A percentile compares a stretch with the other conserved stretches of the same genome.
Evolutionary conservation across 2,329 filamentous ascomycete genomes (phyloP).

Genomic region (Decorospora gaudefroyi): DNA sequence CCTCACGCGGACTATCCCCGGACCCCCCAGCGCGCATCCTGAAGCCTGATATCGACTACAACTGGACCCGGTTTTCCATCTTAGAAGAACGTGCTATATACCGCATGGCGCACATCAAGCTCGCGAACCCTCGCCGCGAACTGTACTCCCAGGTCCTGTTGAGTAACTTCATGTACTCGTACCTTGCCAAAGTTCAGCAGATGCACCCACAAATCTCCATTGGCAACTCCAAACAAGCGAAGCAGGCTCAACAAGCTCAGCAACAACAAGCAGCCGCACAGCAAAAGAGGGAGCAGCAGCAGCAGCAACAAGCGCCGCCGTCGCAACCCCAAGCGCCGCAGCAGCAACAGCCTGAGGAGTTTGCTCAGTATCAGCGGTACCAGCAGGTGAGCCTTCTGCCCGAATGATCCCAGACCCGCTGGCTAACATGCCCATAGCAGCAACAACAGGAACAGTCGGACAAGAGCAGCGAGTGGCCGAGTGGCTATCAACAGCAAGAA

Average conservation of each 20-base stretch:
- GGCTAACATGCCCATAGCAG: slow-evolving; percentile 19
- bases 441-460: slow-evolving; percentile 27
- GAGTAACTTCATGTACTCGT: slow-evolving; percentile 99
- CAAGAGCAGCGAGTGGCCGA: slow-evolving; percentile 31
- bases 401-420: background rate
- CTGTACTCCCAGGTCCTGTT: slow-evolving; percentile 93
- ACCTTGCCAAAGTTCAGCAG: slow-evolving; percentile 96
- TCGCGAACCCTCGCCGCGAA: slow-evolving; percentile 92
- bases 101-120: slow-evolving; percentile 97
- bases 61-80: slow-evolving; percentile 94
- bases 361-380: slow-evolving; percentile 48
- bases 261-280: slow-evolving; percentile 53
- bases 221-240: slow-evolving; percentile 76
- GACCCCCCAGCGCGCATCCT: slow-evolving; percentile 72
- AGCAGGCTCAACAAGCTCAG: slow-evolving; percentile 62
- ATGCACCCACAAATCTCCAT: slow-evolving; percentile 97
- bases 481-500: slow-evolving; percentile 22
- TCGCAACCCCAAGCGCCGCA: slow-evolving; percentile 36
- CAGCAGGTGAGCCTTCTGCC: slow-evolving; percentile 36
- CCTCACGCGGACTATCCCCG: slow-evolving; percentile 74
- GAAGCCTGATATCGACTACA: slow-evolving; percentile 88
- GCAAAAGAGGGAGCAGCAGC: slow-evolving; percentile 51
- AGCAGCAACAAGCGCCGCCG: slow-evolving; percentile 38
- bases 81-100: slow-evolving; percentile 97
- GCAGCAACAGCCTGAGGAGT: slow-evolving; percentile 46